A percentile compares a stretch with the other conserved stretches of the same genome.
phyloP scores from a whole-genome alignment of 2,329 filamentous ascomycete species.

The Penicillium concentricum region DNA sequence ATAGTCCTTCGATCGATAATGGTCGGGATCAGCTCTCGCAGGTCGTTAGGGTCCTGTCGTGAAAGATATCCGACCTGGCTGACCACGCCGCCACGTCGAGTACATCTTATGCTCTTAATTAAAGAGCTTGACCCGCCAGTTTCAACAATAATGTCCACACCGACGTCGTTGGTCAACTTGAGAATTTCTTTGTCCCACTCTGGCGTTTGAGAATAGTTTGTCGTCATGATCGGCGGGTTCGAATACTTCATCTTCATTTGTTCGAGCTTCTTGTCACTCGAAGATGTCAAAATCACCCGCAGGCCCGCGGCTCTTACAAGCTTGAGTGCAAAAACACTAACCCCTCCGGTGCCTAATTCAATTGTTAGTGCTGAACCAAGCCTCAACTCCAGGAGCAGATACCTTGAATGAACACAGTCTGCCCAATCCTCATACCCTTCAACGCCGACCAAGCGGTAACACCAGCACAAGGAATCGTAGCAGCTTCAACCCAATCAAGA shows the following conservation, averaged over 20 bases:
- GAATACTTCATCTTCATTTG: slow-evolving; percentile 27
- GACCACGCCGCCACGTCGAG: slow-evolving; percentile 43
- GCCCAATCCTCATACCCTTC: slow-evolving; percentile 40
- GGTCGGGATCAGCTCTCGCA: slow-evolving; percentile 37
- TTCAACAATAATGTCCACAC: slow-evolving; percentile 42
- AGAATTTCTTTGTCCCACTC: slow-evolving; percentile 38
- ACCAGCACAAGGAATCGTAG: slow-evolving; percentile 46
- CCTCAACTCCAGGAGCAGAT: neutral
- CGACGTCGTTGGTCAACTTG: slow-evolving; percentile 30
- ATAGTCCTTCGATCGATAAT: slow-evolving; percentile 41
- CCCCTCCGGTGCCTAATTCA: slow-evolving; percentile 37
- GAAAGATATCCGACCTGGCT: slow-evolving; percentile 48
- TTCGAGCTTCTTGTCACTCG: slow-evolving; percentile 36
- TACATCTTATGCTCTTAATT: slow-evolving; percentile 42
- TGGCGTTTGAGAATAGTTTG: slow-evolving; percentile 33
- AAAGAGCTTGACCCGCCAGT: slow-evolving; percentile 42
- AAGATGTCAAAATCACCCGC: slow-evolving; percentile 40
- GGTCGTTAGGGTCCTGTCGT: slow-evolving; percentile 26
- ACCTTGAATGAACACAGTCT: slow-evolving; percentile 49
- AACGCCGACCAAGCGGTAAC: slow-evolving; percentile 48
- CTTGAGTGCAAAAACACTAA: slow-evolving; percentile 37
- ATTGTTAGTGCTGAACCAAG: neutral
- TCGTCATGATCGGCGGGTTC: slow-evolving; percentile 22
- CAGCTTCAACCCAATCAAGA: slow-evolving; percentile 38
- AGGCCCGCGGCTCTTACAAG: slow-evolving; percentile 34